phyloP scores from a whole-genome alignment of 257 asterid genomes.

The Solanum lycopersicoides region DNA sequence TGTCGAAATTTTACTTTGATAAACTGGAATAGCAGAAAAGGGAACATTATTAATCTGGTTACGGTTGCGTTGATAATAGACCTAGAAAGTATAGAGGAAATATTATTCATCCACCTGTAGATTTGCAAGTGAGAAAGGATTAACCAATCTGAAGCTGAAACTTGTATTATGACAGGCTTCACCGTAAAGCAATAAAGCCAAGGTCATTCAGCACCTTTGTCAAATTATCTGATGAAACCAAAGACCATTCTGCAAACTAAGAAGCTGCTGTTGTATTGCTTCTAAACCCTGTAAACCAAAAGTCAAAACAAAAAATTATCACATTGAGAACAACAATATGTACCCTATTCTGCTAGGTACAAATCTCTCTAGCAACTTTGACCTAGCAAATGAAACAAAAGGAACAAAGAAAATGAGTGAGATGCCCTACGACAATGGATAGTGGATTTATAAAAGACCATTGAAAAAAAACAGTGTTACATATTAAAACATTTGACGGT shows the following conservation, averaged over 20 bases:
- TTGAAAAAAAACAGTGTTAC: background rate
- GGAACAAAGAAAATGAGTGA: background rate
- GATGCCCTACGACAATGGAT: background rate
- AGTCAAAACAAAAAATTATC: background rate
- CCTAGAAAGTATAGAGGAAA: background rate
- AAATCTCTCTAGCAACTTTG: background rate
- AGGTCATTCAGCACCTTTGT: background rate
- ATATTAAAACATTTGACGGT: background rate
- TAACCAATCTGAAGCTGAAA: background rate
- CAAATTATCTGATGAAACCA: background rate
- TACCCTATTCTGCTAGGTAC: background rate
- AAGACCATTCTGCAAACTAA: constrained; percentile 2
- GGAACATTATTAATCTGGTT: background rate
- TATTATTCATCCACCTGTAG: background rate
- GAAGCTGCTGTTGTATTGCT: constrained; percentile 8
- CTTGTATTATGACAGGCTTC: background rate
- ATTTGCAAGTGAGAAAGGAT: background rate
- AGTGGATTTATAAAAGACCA: background rate
- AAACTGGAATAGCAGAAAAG: background rate
- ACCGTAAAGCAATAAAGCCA: background rate
- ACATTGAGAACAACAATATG: background rate
- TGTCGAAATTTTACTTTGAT: background rate
- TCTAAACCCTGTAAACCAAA: constrained; percentile 26
- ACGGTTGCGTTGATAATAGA: background rate
- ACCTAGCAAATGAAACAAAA: background rate